Conservation (phyloP, 179 eudicot genomes). For the Patellifolia procumbens region DNA sequence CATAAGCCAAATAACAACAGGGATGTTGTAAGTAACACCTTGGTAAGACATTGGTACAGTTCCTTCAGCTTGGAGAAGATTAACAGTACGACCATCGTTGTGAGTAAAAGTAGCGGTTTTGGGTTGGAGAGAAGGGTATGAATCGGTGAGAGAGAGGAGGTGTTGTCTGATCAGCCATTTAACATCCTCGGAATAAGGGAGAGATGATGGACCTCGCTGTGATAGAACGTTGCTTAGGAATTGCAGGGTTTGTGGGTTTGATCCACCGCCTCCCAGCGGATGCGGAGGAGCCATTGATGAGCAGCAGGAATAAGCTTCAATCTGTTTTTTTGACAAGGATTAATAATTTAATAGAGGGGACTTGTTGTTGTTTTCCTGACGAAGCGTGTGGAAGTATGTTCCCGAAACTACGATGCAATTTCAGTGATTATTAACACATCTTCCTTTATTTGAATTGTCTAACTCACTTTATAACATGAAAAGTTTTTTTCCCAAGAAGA, state of each 20-base stretch:
- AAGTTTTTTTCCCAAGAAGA: too few species aligned
- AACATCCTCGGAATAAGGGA: slow-evolving; percentile 76
- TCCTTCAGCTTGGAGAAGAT: slow-evolving; percentile 82
- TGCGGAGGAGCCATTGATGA: slow-evolving; percentile 20
- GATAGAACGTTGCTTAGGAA: slow-evolving; percentile 79
- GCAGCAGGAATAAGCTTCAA: too few species aligned
- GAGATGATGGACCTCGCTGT: slow-evolving; percentile 73
- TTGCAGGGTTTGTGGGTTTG: slow-evolving; percentile 51
- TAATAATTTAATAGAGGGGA: too few species aligned
- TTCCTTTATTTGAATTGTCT: too few species aligned
- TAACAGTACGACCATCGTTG: slow-evolving; percentile 81
- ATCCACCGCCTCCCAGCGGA: not conserved
- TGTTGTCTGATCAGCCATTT: slow-evolving; percentile 93
- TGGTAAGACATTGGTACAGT: slow-evolving; percentile 71
- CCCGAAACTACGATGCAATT: too few species aligned
- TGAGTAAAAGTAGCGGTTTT: slow-evolving; percentile 74
- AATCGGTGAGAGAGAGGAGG: slow-evolving; percentile 54
- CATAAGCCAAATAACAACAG: slow-evolving; percentile 73
- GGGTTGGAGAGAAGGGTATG: slow-evolving; percentile 66
- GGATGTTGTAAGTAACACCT: slow-evolving; percentile 77
- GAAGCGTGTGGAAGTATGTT: too few species aligned
- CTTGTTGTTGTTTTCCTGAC: too few species aligned
- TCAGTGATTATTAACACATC: too few species aligned
- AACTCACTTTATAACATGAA: too few species aligned
- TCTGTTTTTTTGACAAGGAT: too few species aligned